Evolutionary conservation across 306 rosid species (phyloP).

Genomic region (Rosa persica): DNA sequence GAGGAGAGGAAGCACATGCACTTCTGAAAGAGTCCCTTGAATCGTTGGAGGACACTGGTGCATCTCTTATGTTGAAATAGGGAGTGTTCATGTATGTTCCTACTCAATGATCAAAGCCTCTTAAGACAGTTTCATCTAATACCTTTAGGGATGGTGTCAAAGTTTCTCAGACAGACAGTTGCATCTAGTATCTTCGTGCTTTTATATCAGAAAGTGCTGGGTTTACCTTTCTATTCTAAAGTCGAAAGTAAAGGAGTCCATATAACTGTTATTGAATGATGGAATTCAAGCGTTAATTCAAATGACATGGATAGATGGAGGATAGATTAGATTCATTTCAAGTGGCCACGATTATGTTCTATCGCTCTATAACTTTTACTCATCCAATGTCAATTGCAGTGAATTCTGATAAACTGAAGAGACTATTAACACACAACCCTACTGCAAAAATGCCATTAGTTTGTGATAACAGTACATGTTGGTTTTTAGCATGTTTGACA

Average conservation of each 20-base stretch:
- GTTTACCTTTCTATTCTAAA: background rate
- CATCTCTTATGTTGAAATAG: conserved; percentile 2
- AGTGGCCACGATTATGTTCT: background rate
- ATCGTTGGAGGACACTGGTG: conserved; percentile 47
- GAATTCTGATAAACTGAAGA: background rate
- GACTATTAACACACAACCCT: background rate
- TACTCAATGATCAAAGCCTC: background rate
- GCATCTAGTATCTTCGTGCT: background rate
- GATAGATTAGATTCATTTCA: background rate
- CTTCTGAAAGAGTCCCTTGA: conserved; percentile 76
- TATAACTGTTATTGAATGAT: background rate
- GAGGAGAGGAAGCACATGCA: conserved; percentile 78
- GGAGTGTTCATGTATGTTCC: background rate
- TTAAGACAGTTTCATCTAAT: background rate
- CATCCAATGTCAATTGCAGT: background rate
- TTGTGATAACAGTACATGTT: background rate
- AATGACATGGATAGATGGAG: background rate
- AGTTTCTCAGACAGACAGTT: background rate
- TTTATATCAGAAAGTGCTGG: background rate
- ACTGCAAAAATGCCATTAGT: background rate
- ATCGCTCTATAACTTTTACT: background rate
- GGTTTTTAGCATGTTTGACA: too few species aligned
- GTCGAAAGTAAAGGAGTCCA: background rate
- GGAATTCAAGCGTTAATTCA: background rate
- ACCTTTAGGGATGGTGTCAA: background rate